Evolutionary conservation across 495 filamentous ascomycete species (phyloP), one percentile per base, ranked within the genome.

Genomic region (Lasiosphaeria ovina): DNA sequence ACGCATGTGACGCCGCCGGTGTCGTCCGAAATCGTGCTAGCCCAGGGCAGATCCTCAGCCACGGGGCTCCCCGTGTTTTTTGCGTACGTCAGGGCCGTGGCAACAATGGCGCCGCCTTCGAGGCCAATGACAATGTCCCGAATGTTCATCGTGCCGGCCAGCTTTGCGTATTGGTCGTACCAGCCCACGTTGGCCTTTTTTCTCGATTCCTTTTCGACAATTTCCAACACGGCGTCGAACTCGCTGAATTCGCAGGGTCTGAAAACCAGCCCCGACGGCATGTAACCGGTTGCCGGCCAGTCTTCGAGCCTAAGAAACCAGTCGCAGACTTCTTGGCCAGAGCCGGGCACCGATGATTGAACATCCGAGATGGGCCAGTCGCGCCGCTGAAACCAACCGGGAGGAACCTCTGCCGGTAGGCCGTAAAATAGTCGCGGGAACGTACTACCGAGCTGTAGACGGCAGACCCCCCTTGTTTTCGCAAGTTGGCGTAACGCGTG

Each of bases 341-440:
- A 69, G 3, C 78, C 79, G 12, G 76, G 72, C 33, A 62, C 59
- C 1, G 44, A 42, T 3, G 63, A 64, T 35, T 76, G 73, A 31
- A 76, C 72, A 50, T 78, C 71, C 50, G 24, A 24, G 24, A 86
- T 71, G 51, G 76, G 74, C 85, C 85, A 87, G 36, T 77, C 80
- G 57, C 83, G 76, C 54, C 78, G 81, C 40, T 71, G 66, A 63
- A 87, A 87, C 85, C 85, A 87, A 32, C 79, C 81, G 7, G 63
- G 69, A 5, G 70, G 63, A 35, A 66, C 69, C 42, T 82, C 78
- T 9, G 72, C 57, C 12, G 84, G 81, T 35, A 84, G 71, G 3
- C 85, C 85, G 59, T 83, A 84, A 14, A 87, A 72, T 6, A 87
- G 69, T 44, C 85, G 79, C 42, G 85, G 85, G 59, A 85, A 87